Evolutionary conservation across 148 eudicot genomes (phyloP), one percentile per base, ranked within the genome.

Genomic region (Rheum nobile): DNA sequence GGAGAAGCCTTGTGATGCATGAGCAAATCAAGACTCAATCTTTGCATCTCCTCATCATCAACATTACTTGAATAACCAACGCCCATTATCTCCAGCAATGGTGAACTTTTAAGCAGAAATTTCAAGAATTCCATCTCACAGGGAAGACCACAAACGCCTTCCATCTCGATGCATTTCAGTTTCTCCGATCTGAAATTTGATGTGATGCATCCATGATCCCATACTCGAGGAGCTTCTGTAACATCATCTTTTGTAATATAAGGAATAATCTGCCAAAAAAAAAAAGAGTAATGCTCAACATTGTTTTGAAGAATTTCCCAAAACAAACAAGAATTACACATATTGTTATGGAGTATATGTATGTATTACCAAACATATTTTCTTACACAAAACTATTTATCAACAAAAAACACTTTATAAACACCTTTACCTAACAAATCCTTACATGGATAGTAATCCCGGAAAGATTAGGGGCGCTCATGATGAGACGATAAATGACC

Each of bases 61-160:
- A 0, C 5, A 0, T 1, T 1, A 65, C 12, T 0, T 2, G 39
- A 8, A 31, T n/a, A n/a, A n/a, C 7, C 3, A 0, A 12, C 28
- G 16, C 1, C 81, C 89, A 91, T 81, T 21, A 42, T 72, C 77
- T 86, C 86, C 22, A 95, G 88, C 42, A 52, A 43, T 0, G 96
- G 98, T 14, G 97, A 47, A 47, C 6, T 47, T 42, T 1, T 24
- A 4, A 50, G 4, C 24, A 50, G 5, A n/a, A n/a, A 50, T 74
- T 85, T 84, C 42, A 95, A 86, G 8, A 95, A 82, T 55, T 80
- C 84, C 96, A 90, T 91, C 83, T 91, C 96, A 55, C 83, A 86
- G 39, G 86, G 88, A 72, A 84, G 81, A 16, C 93, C 96, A 57
- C 78, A 81, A 75, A 90, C 73, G 75, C 90, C 92, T 37, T 85